These are phyloP conservation scores for Dalbergia oliveri DNA, from an alignment of 306 rosid genomes.

Conservation along the genomic window DNA sequence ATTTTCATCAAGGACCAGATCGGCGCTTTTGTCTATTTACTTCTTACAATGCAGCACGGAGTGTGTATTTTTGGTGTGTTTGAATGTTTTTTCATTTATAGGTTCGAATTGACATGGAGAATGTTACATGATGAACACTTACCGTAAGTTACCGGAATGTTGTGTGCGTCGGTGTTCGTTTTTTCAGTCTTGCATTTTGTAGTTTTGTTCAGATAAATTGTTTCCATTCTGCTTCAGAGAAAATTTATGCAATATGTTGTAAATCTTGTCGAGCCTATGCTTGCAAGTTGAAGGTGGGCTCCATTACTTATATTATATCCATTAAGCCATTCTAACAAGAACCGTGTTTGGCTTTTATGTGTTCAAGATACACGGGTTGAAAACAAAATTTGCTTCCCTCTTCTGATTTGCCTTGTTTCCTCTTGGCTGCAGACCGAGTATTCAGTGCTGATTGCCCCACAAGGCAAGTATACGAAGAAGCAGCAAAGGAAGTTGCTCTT, in stretches of 20 bases:
- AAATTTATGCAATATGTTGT: conserved; percentile 27
- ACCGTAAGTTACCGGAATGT: conserved; percentile 31
- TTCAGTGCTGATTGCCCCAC: conserved; percentile 76
- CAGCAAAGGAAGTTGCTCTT: conserved; percentile 91
- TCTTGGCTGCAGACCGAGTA: conserved; percentile 73
- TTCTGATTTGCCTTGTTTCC: conserved; percentile 47
- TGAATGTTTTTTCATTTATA: conserved; percentile 20
- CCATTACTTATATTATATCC: not conserved
- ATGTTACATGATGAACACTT: conserved; percentile 9
- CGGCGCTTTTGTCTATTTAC: not conserved
- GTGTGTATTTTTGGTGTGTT: not conserved
- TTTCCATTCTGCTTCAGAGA: conserved; percentile 29
- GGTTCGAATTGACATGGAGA: conserved; percentile 25
- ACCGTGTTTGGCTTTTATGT: conserved; percentile 10
- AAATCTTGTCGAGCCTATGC: conserved; percentile 15
- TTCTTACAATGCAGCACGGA: conserved; percentile 2
- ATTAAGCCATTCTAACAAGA: conserved; percentile 37
- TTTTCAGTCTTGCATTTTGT: not conserved
- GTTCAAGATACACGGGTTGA: conserved; percentile 20
- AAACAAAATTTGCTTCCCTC: conserved; percentile 23
- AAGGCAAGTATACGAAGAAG: conserved; percentile 86
- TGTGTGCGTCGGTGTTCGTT: conserved; percentile 36
- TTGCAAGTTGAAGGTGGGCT: conserved; percentile 11
- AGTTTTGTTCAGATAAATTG: conserved; percentile 11
- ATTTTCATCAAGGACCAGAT: too few species aligned